These are phyloP conservation scores for Fusarium gaditjirri DNA, from an alignment of 2,329 filamentous ascomycete genomes.

Conservation along the genomic window DNA sequence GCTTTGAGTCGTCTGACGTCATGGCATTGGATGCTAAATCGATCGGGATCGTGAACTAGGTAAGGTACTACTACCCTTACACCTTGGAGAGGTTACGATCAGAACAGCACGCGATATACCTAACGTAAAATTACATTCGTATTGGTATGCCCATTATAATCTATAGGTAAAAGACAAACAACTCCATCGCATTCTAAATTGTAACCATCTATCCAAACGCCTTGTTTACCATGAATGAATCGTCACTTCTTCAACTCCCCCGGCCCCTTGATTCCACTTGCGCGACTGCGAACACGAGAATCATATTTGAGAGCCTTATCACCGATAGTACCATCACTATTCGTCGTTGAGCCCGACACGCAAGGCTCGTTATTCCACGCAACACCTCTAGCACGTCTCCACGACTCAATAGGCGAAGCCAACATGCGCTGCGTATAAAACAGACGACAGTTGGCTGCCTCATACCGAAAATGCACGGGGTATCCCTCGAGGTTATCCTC, in stretches of 20 bases:
- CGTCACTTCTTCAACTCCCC: conserved; percentile 27
- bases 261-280: conserved; percentile 24
- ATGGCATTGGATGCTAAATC: conserved; percentile 3
- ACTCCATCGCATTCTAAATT: neutral
- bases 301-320: conserved; percentile 30
- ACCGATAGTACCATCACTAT: conserved; percentile 32
- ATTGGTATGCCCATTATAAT: neutral
- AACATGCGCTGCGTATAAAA: conserved; percentile 67
- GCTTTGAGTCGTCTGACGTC: conserved; percentile 25
- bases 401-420: conserved; percentile 61
- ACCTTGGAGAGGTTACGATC: no score
- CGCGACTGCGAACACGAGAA: conserved; percentile 35
- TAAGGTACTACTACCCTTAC: no score
- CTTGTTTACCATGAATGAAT: conserved; percentile 8
- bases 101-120: no score
- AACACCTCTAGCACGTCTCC: conserved; percentile 50
- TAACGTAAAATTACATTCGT: neutral
- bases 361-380: conserved; percentile 34
- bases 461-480: conserved; percentile 65
- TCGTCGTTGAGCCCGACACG: conserved; percentile 36
- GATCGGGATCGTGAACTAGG: conserved; percentile 12
- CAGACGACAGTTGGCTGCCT: conserved; percentile 69
- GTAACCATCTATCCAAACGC: neutral
- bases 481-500: conserved; percentile 39
- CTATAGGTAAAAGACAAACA: neutral